phyloP scores from a whole-genome alignment of 768 basidiomycete genomes.

The Leccinum ochraceum region DNA sequence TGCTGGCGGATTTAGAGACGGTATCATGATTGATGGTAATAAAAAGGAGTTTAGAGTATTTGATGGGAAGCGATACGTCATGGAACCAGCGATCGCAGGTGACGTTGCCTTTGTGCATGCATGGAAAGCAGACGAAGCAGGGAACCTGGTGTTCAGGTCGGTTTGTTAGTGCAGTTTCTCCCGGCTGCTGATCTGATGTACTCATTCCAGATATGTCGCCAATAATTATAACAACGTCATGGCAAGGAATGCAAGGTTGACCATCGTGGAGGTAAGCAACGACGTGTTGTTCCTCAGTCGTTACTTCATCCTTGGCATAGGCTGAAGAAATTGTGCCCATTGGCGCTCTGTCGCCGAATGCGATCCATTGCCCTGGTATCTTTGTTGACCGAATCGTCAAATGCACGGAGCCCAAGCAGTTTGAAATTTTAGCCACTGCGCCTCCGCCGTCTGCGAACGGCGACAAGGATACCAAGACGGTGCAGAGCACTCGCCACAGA shows the following conservation, averaged over 20 bases:
- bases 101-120: slow-evolving; percentile 84
- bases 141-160: slow-evolving; percentile 86
- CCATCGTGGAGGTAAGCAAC: slow-evolving; percentile 78
- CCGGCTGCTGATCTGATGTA: background rate
- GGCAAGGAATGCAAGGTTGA: slow-evolving; percentile 84
- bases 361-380: slow-evolving; percentile 78
- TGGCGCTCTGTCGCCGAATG: slow-evolving; percentile 78
- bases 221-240: slow-evolving; percentile 80
- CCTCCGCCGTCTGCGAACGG: slow-evolving; percentile 39
- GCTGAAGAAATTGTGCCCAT: slow-evolving; percentile 89
- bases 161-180: background rate
- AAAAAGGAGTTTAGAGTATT: slow-evolving; percentile 77
- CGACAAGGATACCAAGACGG: slow-evolving; percentile 50
- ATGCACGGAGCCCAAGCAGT: slow-evolving; percentile 70
- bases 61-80: slow-evolving; percentile 71
- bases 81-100: slow-evolving; percentile 73
- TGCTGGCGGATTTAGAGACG: slow-evolving; percentile 64
- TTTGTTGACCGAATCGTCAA: slow-evolving; percentile 85
- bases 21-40: slow-evolving; percentile 71
- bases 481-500: slow-evolving; percentile 59
- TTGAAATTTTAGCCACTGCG: slow-evolving; percentile 72
- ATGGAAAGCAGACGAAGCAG: slow-evolving; percentile 90
- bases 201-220: slow-evolving; percentile 63
- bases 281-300: slow-evolving; percentile 3
- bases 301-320: slow-evolving; percentile 45